Base-by-base conservation (phyloP, 352 stramenopile genomes). In the Phytophthora gonapodyides region DNA sequence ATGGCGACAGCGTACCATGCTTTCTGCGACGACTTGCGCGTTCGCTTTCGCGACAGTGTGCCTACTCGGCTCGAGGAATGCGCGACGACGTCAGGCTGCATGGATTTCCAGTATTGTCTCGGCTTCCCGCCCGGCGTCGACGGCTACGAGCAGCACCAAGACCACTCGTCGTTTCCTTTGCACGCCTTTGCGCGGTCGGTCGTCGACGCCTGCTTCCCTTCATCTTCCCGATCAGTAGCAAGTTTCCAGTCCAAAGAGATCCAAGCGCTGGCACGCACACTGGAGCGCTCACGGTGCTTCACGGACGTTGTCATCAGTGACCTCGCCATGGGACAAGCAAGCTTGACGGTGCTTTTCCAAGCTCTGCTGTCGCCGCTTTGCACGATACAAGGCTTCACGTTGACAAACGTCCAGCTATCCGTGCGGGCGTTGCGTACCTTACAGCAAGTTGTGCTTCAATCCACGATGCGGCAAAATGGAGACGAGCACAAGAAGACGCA, bases 31-130 rank as follows among this genome's bases (percentile, higher is more conserved):
- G 78, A 89, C 21, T 41, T 89, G 3, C 44, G 54, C 7, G 70
- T 84, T 42, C 65, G 64, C 3, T 87, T 72, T 50, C 79, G 80
- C 7, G 36, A 76, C 5, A 89, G 74, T 10, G 74, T 89, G 38
- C 70, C 70, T 17, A 49, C 13, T 15, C 68, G 80, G 7, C 69
- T 90, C 9, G 63, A 75, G 12, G 76, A 92, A 54, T 88, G 80
- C 36, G 64, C 77, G 30, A 61, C 38, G 4, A 58, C 59, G 5
- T 66, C 64, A 0, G 71, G 69, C 7, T 77, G 71, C 27, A 73
- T 89, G 41, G 82, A 91, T 48, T 79, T 88, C 31, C 77, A 87
- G 52, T 88, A 90, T 45, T 87, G 78, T 47, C 69, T 91, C 16
- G 69, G 67, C 0, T 74, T 78, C 8, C 64, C 63, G 0, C 51